phyloP scores from a whole-genome alignment of 257 asterid species.

The Primulina eburnea region DNA sequence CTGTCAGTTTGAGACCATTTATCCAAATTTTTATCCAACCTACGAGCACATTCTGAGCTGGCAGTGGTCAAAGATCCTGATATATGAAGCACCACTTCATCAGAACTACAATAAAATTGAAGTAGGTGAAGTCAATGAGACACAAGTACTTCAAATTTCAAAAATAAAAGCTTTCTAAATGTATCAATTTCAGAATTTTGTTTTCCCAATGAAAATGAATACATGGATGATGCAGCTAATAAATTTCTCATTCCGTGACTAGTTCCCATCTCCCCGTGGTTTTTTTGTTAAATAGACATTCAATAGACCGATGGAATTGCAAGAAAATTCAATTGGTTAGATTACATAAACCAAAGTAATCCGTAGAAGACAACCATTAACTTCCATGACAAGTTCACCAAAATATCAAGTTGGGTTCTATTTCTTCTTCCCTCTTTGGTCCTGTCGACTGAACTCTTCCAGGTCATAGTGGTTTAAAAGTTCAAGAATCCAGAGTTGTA shows the following conservation, averaged over 20 bases:
- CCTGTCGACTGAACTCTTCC: not conserved
- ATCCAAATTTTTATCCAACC: slow-evolving; percentile 63
- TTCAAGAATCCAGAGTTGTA: not conserved
- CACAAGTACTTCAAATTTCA: slow-evolving; percentile 1
- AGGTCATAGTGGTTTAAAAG: not conserved
- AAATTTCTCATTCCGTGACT: not conserved
- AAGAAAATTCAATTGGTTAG: not conserved
- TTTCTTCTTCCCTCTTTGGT: not conserved
- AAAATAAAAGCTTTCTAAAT: not conserved
- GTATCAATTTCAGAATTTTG: slow-evolving; percentile 4
- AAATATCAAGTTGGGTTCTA: not conserved
- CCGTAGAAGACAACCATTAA: not conserved
- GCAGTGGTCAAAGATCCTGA: slow-evolving; percentile 58
- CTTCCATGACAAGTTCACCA: not conserved
- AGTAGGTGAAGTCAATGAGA: not conserved
- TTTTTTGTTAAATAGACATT: too few species aligned
- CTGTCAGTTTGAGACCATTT: slow-evolving; percentile 60
- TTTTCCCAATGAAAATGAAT: not conserved
- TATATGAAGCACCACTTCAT: slow-evolving; percentile 69
- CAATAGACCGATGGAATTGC: not conserved
- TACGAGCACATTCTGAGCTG: slow-evolving; percentile 58
- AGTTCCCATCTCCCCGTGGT: not conserved
- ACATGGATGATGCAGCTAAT: not conserved
- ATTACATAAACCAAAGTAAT: not conserved
- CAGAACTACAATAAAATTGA: slow-evolving; percentile 50